These are phyloP conservation scores for Boletus albobrunnescens DNA, from an alignment of 1,284 basidiomycete species.

Conservation along the genomic window DNA sequence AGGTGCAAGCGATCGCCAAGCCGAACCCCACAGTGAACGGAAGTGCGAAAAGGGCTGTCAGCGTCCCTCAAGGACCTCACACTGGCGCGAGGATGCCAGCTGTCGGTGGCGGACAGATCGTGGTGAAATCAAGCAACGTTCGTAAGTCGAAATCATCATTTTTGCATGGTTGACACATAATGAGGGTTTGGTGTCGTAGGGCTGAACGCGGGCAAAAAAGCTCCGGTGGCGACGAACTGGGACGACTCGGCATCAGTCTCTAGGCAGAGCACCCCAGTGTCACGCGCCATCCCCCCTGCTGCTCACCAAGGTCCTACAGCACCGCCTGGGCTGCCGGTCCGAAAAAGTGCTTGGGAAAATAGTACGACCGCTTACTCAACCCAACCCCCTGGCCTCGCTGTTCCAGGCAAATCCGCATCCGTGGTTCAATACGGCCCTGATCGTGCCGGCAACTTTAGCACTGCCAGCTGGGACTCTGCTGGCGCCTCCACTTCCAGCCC, in stretches of 20 bases:
- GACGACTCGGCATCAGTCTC: slow-evolving; percentile 20
- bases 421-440: slow-evolving; percentile 1
- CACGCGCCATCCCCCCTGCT: slow-evolving; percentile 2
- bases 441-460: slow-evolving; percentile 10
- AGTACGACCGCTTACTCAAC: slow-evolving; percentile 2
- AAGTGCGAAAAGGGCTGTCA: slow-evolving; percentile 16
- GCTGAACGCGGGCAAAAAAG: slow-evolving; percentile 9
- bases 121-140: slow-evolving; percentile 28
- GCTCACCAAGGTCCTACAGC: slow-evolving; percentile 4
- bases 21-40: slow-evolving; percentile 22
- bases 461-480: slow-evolving; percentile 24
- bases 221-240: slow-evolving; percentile 17
- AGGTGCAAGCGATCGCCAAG: slow-evolving; percentile 7
- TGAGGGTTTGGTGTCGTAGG: slow-evolving; percentile 11
- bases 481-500: slow-evolving; percentile 26
- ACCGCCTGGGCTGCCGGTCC: slow-evolving; percentile 10
- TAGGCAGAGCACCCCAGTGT: slow-evolving; percentile 18
- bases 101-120: slow-evolving; percentile 24
- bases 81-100: slow-evolving; percentile 17
- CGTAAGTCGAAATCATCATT: slow-evolving; percentile 21
- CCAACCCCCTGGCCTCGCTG: slow-evolving; percentile 9
- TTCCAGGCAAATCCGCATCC: slow-evolving; percentile 5
- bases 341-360: slow-evolving; percentile 10
- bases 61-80: slow-evolving; percentile 7
- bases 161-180: neutral